Evolutionary conservation across 441 rosid genomes (phyloP), one percentile per base, ranked within the genome.

Genomic region (Adansonia grandidieri): DNA sequence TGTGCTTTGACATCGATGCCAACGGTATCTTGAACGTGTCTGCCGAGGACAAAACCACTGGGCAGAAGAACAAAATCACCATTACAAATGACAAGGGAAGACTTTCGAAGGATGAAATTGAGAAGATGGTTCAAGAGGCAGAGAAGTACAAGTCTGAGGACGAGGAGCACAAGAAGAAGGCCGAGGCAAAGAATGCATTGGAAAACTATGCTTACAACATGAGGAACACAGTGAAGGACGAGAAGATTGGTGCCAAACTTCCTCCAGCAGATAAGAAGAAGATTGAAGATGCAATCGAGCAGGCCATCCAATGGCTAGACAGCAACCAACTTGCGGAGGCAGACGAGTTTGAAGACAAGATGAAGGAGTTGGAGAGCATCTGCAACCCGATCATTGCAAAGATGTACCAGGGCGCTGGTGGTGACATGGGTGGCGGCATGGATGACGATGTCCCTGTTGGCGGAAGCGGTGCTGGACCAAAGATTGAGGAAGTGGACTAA

Each of bases 1-100:
- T 89, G 45, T 89, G 93, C 72, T 89, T 87, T 3, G 90, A 90
- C 72, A 88, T 90, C 19, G 93, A 90, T 48, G 89, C 89, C 0
- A 87, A 90, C 4, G 90, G 91, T 81, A 90, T 90, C 75, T 80
- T 90, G 71, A 90, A 90, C 0, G 93, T 90, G 28, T 90, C 91
- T 13, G 93, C 93, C 0, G 93, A 88, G 82, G 93, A 90, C 86
- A 90, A 88, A 80, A 90, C 91, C 2, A 85, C 90, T 0, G 89
- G 93, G 1, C 89, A 87, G 45, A 90, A 86, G 91, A 88, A 86
- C 83, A 86, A 90, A 82, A 90, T 90, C 57, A 90, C 93, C 67
- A 88, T 90, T 82, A 87, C 91, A 51, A 90, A 88, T 22, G 91
- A 90, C 84, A 90, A 88, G 68, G 93, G 93, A 70, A 76, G 93